Percentiles rank a stretch among this genome's conserved stretches.
phyloP scores from a whole-genome alignment of 2,329 filamentous ascomycete species.

The Acarospora socialis region DNA sequence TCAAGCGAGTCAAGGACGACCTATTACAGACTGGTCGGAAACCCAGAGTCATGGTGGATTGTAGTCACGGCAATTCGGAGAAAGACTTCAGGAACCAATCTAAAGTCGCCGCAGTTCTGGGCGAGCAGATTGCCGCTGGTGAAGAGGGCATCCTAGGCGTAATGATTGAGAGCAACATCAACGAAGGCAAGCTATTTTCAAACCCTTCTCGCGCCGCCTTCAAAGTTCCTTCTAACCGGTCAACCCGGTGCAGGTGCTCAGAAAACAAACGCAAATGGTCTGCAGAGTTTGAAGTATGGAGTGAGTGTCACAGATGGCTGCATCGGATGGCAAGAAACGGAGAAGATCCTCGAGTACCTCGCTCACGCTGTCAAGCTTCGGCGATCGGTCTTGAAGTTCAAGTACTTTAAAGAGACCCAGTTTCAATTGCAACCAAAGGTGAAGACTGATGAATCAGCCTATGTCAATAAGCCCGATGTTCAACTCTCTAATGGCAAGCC shows the following conservation, averaged over 20 bases:
- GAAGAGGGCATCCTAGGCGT: constrained; percentile 87
- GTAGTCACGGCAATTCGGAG: constrained; percentile 87
- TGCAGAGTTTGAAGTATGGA: constrained; percentile 20
- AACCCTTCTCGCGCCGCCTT: neutral
- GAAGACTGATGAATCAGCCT: too few species aligned
- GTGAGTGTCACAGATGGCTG: constrained; percentile 22
- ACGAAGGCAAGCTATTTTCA: constrained; percentile 49
- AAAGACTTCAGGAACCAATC: constrained; percentile 98
- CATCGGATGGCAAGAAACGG: constrained; percentile 13
- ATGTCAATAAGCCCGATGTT: too few species aligned
- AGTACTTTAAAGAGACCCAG: too few species aligned
- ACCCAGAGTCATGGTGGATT: constrained; percentile 88
- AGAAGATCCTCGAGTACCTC: constrained; percentile 10
- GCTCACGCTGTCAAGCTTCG: constrained; percentile 10
- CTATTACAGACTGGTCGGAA: constrained; percentile 59
- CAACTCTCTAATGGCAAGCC: too few species aligned
- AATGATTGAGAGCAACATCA: constrained; percentile 98
- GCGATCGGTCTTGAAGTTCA: constrained; percentile 7
- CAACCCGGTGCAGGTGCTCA: constrained; percentile 19
- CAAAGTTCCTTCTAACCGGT: constrained; percentile 2
- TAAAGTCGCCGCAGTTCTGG: constrained; percentile 70
- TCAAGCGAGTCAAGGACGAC: constrained; percentile 67
- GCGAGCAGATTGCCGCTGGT: constrained; percentile 70
- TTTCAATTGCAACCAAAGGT: too few species aligned
- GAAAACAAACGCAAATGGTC: constrained; percentile 20